Evolutionary conservation across 345 rosid genomes (phyloP), one percentile per base, ranked within the genome.

Genomic region (Gossypium ekmanianum): DNA sequence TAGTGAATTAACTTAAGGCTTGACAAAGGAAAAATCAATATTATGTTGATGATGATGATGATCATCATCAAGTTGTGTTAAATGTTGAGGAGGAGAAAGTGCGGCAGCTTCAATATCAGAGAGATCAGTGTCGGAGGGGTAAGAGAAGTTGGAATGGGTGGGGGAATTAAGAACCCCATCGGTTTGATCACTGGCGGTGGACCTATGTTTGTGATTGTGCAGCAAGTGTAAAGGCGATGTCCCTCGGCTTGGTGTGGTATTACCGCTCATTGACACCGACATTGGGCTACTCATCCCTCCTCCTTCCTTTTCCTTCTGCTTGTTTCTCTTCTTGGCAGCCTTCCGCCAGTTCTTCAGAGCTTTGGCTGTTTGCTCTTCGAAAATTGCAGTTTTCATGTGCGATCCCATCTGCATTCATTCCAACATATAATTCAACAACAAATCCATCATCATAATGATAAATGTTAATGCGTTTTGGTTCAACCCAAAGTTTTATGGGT

Each of bases 281-380:
- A 11, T 51, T 63, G 11, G 24, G 45, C 34, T 65, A n/a, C 18
- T 65, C 7, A 64, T 17, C 55, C 73, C 76, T 44, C 39, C 66
- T 11, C 24, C 72, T 18, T 16, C 80, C 13, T 9, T 56, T 51
- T 68, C 43, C 62, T 73, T 79, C 69, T 64, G 27, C 61, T 61
- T 88, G 18, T 63, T 72, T 57, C 81, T 83, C 39, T 76, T 73
- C 78, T 80, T 83, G 1, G 88, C 87, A 3, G 86, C 86, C 48
- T 69, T 79, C 41, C 77, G 87, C 89, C 89, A 84, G 61, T 77
- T 86, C 75, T 66, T 61, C 14, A 86, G 84, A 39, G 87, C 91
- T 64, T 76, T 88, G 0, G 86, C 80, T 44, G 88, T 88, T 79
- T 88, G 91, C 76, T 88, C 88, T 68, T 86, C 89, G 50, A 88